phyloP scores from a whole-genome alignment of 2,329 filamentous ascomycete genomes.

The Pestalotiopsis sp. region DNA sequence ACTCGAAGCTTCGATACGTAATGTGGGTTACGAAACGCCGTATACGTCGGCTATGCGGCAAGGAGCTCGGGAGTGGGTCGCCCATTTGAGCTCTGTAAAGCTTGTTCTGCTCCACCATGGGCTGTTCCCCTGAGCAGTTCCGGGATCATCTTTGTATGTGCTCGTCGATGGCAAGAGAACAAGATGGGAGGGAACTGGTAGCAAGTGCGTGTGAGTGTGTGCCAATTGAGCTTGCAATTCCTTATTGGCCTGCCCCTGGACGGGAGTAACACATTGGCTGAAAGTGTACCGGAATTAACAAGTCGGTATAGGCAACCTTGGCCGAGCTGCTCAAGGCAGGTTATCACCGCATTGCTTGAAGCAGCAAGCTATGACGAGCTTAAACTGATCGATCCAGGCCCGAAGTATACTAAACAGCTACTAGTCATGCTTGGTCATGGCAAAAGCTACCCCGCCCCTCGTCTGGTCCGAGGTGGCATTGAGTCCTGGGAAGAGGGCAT shows the following conservation, averaged over 20 bases:
- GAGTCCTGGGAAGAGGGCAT: background rate
- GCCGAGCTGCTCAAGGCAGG: background rate
- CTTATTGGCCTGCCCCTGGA: background rate
- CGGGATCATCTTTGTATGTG: background rate
- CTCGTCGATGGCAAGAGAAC: background rate
- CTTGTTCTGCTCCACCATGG: slow-evolving; percentile 8
- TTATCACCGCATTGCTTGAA: background rate
- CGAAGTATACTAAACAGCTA: background rate
- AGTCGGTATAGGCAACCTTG: background rate
- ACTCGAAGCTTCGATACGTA: slow-evolving; percentile 8
- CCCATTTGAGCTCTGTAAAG: background rate
- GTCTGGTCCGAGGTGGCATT: background rate
- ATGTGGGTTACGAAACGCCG: background rate
- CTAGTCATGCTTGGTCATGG: slow-evolving; percentile 3
- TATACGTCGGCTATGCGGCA: slow-evolving; percentile 11
- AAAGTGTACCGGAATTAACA: background rate
- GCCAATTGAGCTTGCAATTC: background rate
- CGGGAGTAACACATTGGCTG: background rate
- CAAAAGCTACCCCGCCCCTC: slow-evolving; percentile 1
- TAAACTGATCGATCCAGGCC: background rate
- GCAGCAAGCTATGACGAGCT: background rate
- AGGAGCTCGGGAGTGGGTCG: background rate
- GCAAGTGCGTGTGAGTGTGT: background rate
- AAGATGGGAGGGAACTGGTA: background rate
- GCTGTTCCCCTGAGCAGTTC: slow-evolving; percentile 1